Conservation (phyloP, 202 grass and related monocot genomes). For the Digitaria exilis region DNA sequence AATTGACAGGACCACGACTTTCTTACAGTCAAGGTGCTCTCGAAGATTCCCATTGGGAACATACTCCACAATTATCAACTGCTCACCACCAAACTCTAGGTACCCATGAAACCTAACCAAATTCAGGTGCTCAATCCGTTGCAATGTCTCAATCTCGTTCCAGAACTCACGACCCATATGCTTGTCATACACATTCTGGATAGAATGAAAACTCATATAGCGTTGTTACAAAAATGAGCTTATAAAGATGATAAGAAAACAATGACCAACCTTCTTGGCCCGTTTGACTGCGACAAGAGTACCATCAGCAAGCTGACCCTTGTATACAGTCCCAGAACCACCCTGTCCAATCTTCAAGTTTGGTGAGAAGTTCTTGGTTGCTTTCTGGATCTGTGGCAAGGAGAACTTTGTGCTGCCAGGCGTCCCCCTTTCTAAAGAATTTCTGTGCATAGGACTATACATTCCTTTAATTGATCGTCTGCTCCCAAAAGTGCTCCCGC, state of each 20-base stretch:
- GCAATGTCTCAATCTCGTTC: slow-evolving; percentile 86
- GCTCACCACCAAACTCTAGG: slow-evolving; percentile 78
- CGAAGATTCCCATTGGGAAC: slow-evolving; percentile 89
- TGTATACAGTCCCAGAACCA: slow-evolving; percentile 81
- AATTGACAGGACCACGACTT: not conserved
- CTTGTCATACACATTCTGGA: slow-evolving; percentile 68
- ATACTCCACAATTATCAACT: slow-evolving; percentile 86
- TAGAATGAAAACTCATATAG: not conserved
- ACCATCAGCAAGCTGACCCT: slow-evolving; percentile 65
- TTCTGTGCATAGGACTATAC: slow-evolving; percentile 46
- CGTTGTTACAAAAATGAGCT: not conserved
- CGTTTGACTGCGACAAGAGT: slow-evolving; percentile 80
- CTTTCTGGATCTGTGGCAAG: slow-evolving; percentile 72
- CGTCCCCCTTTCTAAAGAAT: slow-evolving; percentile 49
- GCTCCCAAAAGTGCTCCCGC: slow-evolving; percentile 42
- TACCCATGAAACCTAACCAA: slow-evolving; percentile 89
- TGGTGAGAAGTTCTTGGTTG: slow-evolving; percentile 85
- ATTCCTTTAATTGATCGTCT: slow-evolving; percentile 43
- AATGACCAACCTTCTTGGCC: slow-evolving; percentile 70
- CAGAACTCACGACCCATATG: slow-evolving; percentile 67
- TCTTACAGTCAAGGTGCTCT: slow-evolving; percentile 87
- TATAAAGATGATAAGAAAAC: slow-evolving; percentile 15
- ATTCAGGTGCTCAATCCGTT: slow-evolving; percentile 78
- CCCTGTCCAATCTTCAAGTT: slow-evolving; percentile 79
- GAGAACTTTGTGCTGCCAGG: slow-evolving; percentile 65